These are phyloP conservation scores for Plasmodium ovale DNA, from an alignment of 169 alveolate species.

Conservation along the genomic window DNA sequence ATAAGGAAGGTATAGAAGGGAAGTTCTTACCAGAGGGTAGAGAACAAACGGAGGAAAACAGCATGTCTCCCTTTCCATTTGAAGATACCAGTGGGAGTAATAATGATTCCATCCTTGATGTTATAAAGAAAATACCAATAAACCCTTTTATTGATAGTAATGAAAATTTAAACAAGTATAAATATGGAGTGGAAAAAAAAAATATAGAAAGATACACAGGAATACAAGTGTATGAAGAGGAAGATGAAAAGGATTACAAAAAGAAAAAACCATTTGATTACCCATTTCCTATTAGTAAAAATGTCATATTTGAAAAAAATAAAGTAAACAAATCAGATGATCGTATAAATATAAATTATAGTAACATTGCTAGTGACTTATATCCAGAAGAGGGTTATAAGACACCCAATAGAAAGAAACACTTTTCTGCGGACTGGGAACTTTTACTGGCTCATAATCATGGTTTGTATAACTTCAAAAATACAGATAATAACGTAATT, in stretches of 20 bases:
- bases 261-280: slow-evolving; percentile 20
- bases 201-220: slow-evolving; percentile 59
- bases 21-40: too few species aligned
- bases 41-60: neutral
- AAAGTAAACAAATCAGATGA: slow-evolving; percentile 68
- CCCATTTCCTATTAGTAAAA: slow-evolving; percentile 44
- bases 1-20: neutral
- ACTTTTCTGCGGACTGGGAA: slow-evolving; percentile 80
- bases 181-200: slow-evolving; percentile 56
- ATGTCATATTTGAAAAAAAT: slow-evolving; percentile 46
- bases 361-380: slow-evolving; percentile 49
- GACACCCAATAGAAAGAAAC: slow-evolving; percentile 46
- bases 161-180: slow-evolving; percentile 67
- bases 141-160: slow-evolving; percentile 73
- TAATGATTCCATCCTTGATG: slow-evolving; percentile 39
- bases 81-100: slow-evolving; percentile 21
- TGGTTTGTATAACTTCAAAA: slow-evolving; percentile 78
- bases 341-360: slow-evolving; percentile 59
- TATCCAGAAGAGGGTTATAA: slow-evolving; percentile 71
- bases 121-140: slow-evolving; percentile 59
- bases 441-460: slow-evolving; percentile 77
- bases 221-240: slow-evolving; percentile 40
- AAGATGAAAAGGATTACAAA: slow-evolving; percentile 36
- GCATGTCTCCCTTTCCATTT: neutral
- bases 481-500: slow-evolving; percentile 44